Evolutionary conservation across 2,329 filamentous ascomycete genomes (phyloP).

Genomic region (Arthrobotrys musiformis): DNA sequence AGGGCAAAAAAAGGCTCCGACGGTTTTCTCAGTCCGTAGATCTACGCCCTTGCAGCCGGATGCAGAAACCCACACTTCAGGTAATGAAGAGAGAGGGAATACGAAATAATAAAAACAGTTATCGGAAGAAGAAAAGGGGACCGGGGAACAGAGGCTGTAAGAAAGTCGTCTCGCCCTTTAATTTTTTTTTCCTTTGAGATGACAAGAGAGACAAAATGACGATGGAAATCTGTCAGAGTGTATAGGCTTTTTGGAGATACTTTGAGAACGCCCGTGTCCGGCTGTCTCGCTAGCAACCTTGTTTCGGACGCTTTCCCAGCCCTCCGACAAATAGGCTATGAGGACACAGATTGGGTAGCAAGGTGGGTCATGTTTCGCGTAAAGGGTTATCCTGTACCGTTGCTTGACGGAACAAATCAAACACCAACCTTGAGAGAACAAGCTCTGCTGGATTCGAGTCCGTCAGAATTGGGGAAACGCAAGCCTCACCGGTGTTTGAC

Average conservation of each 20-base stretch:
- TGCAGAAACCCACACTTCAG: neutral
- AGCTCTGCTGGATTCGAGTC: conserved; percentile 26
- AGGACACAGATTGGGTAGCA: conserved; percentile 23
- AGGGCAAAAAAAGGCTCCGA: neutral
- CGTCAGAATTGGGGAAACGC: conserved; percentile 38
- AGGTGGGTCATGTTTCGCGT: conserved; percentile 38
- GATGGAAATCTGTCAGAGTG: neutral
- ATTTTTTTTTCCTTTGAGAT: neutral
- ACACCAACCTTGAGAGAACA: conserved; percentile 40
- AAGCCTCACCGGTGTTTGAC: conserved; percentile 33
- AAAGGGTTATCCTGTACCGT: conserved; percentile 27
- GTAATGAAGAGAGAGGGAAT: neutral
- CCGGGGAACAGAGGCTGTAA: neutral
- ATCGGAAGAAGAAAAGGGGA: neutral
- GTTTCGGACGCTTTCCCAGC: conserved; percentile 35
- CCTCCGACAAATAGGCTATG: conserved; percentile 37
- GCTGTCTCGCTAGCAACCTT: conserved; percentile 26
- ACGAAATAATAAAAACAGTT: neutral
- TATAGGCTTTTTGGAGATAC: conserved; percentile 22
- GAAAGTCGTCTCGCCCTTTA: neutral
- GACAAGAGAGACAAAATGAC: conserved; percentile 7
- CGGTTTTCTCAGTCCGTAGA: neutral
- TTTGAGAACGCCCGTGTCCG: conserved; percentile 26
- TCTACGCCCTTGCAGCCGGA: neutral
- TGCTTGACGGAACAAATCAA: conserved; percentile 48